Conservation (phyloP, 2,329 filamentous ascomycete species). For the Thelonectria rubi region DNA sequence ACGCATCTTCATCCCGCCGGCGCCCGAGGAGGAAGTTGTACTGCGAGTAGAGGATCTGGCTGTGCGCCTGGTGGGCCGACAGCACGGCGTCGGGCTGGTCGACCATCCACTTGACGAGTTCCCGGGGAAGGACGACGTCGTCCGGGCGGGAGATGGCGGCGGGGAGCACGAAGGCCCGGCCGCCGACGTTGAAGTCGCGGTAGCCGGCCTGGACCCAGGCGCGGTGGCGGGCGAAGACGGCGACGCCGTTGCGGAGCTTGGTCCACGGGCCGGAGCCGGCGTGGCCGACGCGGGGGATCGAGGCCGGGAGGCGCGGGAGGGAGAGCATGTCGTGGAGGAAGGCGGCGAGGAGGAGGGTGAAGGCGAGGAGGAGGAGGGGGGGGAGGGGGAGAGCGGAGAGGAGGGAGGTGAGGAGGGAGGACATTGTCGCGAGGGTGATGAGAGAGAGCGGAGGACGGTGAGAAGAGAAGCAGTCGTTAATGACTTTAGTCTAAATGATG, state of each 20-base stretch:
- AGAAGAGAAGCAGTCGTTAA: background rate
- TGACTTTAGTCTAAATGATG: no score
- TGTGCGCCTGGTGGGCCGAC: constrained; percentile 53
- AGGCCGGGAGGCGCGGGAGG: constrained; percentile 51
- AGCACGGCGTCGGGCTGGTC: constrained; percentile 56
- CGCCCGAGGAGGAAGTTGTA: constrained; percentile 56
- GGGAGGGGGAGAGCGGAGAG: constrained; percentile 33
- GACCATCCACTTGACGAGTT: constrained; percentile 57
- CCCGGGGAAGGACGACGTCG: constrained; percentile 56
- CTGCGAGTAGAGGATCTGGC: constrained; percentile 48
- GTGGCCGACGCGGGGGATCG: constrained; percentile 54
- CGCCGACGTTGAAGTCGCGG: constrained; percentile 50
- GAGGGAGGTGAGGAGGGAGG: constrained; percentile 18
- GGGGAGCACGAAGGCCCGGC: constrained; percentile 52
- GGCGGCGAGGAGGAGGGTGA: constrained; percentile 48
- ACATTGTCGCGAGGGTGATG: background rate
- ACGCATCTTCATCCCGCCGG: constrained; percentile 47
- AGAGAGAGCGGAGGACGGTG: no score
- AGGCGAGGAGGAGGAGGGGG: constrained; percentile 41
- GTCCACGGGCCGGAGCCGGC: constrained; percentile 46
- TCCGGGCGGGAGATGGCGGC: constrained; percentile 51
- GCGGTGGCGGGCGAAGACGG: constrained; percentile 50
- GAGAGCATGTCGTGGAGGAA: constrained; percentile 52
- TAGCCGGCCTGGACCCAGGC: constrained; percentile 56
- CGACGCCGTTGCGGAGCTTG: constrained; percentile 51